Evolutionary conservation across 139 green algal genomes (phyloP).

Genomic region (Yamagishiella unicocca): DNA sequence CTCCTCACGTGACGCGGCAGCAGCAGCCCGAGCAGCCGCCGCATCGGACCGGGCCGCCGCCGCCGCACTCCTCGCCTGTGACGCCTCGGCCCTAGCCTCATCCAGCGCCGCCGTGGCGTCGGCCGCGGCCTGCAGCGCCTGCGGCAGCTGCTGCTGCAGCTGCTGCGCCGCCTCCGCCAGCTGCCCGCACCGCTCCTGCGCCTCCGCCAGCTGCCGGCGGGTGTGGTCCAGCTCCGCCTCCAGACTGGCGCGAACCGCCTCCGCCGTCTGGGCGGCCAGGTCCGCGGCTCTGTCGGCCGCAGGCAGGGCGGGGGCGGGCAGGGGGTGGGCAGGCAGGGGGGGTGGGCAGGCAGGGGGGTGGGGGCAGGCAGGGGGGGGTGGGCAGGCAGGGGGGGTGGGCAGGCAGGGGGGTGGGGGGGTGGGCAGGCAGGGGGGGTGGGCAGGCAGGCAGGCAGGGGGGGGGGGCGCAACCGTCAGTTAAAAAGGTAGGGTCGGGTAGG

Average conservation of each 20-base stretch:
- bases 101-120: background rate
- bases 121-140: background rate
- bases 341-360: background rate
- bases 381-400: too few species aligned
- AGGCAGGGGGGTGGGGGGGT: too few species aligned
- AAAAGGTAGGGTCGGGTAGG: too few species aligned
- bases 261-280: conserved; percentile 1
- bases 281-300: conserved; percentile 11
- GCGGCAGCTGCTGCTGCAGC: background rate
- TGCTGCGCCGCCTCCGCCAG: background rate
- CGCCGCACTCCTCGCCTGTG: background rate
- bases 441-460: too few species aligned
- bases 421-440: too few species aligned
- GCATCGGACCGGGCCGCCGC: background rate
- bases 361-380: background rate
- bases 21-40: background rate
- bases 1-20: background rate
- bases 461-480: too few species aligned
- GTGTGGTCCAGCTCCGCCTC: conserved; percentile 15
- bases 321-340: too few species aligned
- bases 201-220: background rate
- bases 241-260: conserved; percentile 28
- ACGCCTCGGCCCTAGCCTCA: background rate
- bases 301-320: background rate
- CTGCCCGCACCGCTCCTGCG: background rate